Conservation (phyloP, 2,329 filamentous ascomycete species). For the Paracoccidioides lutzii region DNA sequence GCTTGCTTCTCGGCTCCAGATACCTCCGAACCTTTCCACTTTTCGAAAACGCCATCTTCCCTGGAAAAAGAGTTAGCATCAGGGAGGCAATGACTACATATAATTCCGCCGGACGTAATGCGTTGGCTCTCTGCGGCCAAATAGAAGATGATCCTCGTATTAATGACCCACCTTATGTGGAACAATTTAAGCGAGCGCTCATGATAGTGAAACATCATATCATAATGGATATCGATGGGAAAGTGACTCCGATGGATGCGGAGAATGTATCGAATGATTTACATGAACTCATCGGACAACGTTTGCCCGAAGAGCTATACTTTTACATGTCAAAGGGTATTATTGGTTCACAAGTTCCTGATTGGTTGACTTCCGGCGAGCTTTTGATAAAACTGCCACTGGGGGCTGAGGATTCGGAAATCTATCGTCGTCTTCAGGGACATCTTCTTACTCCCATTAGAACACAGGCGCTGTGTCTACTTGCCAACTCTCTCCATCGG, state of each 20-base stretch:
- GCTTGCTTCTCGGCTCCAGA: slow-evolving; percentile 68
- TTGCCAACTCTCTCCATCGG: slow-evolving; percentile 67
- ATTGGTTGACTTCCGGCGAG: slow-evolving; percentile 69
- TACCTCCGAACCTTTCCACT: slow-evolving; percentile 70
- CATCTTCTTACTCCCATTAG: slow-evolving; percentile 61
- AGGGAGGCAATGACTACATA: slow-evolving; percentile 68
- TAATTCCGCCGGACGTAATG: slow-evolving; percentile 50
- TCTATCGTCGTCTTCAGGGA: slow-evolving; percentile 69
- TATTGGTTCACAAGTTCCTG: slow-evolving; percentile 64
- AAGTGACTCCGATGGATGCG: slow-evolving; percentile 59
- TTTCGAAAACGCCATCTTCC: slow-evolving; percentile 50
- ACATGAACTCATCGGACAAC: slow-evolving; percentile 80
- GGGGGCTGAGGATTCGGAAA: slow-evolving; percentile 64
- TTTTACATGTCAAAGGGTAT: slow-evolving; percentile 78
- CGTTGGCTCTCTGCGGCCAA: slow-evolving; percentile 59
- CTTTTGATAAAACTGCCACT: slow-evolving; percentile 70
- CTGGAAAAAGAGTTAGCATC: slow-evolving; percentile 46
- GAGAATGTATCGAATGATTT: slow-evolving; percentile 68
- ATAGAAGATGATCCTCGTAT: slow-evolving; percentile 67
- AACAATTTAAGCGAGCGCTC: slow-evolving; percentile 74
- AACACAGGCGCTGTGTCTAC: slow-evolving; percentile 61
- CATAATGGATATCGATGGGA: slow-evolving; percentile 63
- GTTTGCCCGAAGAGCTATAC: slow-evolving; percentile 78
- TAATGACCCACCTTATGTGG: slow-evolving; percentile 62
- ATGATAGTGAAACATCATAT: slow-evolving; percentile 82